Conservation (phyloP, 164 flowering plant genomes). For the Aristolochia californica region DNA sequence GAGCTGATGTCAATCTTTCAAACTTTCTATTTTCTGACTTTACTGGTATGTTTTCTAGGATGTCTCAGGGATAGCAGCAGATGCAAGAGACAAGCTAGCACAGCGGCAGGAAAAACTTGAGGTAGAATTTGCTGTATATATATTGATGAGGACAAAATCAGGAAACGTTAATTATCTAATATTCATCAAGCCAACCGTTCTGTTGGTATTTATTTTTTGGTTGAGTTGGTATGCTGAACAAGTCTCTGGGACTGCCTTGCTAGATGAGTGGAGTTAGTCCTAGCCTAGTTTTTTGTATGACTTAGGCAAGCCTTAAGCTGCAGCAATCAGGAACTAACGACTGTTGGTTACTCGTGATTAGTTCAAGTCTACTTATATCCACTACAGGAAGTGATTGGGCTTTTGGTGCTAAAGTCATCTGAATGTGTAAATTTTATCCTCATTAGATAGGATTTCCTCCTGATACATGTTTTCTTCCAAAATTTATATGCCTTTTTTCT, state of each 20-base stretch:
- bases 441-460: too few relatives aligned
- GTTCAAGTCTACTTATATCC: too few relatives aligned
- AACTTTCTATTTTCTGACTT: not conserved
- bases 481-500: too few relatives aligned
- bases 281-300: too few relatives aligned
- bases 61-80: constrained; percentile 61
- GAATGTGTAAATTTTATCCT: too few relatives aligned
- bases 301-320: too few relatives aligned
- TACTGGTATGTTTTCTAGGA: constrained; percentile 42
- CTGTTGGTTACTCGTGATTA: too few relatives aligned
- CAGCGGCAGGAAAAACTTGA: constrained; percentile 84
- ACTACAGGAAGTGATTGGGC: too few relatives aligned
- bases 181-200: not conserved
- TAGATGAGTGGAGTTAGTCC: too few relatives aligned
- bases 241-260: not conserved
- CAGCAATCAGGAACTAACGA: too few relatives aligned
- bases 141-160: not conserved
- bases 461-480: too few relatives aligned
- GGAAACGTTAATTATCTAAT: not conserved
- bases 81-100: constrained; percentile 68
- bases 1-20: constrained; percentile 1
- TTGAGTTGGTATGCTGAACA: not conserved
- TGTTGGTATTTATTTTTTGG: not conserved
- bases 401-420: too few relatives aligned
- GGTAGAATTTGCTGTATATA: constrained; percentile 28